phyloP scores from a whole-genome alignment of 495 filamentous ascomycete genomes.

The Saxophila tyrrhenica region DNA sequence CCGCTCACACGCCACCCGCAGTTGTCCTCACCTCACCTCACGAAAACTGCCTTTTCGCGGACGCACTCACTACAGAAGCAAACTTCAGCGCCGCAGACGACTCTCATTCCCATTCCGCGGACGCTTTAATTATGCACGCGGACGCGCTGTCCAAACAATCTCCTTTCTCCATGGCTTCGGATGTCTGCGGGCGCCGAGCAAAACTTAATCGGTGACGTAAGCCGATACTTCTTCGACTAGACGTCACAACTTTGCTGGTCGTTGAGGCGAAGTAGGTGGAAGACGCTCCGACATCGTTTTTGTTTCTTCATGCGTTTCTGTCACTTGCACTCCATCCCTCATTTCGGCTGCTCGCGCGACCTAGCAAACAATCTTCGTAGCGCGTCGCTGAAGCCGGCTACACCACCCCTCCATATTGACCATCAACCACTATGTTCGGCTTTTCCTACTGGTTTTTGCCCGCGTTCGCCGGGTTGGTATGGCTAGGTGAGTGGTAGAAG shows the following conservation, averaged over 20 bases:
- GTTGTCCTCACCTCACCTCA: too few relatives aligned
- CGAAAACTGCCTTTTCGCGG: too few relatives aligned
- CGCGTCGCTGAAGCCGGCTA: neutral
- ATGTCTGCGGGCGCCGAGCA: neutral
- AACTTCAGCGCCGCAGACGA: too few relatives aligned
- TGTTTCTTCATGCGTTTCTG: neutral
- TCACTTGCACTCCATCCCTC: neutral
- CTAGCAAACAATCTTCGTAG: neutral
- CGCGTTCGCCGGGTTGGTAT: slow-evolving; percentile 16
- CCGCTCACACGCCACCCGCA: too few relatives aligned
- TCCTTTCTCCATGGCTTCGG: too few relatives aligned
- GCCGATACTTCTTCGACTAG: too few relatives aligned
- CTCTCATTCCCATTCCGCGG: too few relatives aligned
- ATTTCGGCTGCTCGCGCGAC: neutral
- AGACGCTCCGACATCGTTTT: neutral
- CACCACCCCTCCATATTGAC: neutral
- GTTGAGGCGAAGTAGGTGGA: neutral
- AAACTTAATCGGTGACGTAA: neutral
- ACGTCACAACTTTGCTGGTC: too few relatives aligned
- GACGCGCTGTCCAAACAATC: too few relatives aligned
- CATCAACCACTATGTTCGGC: slow-evolving; percentile 16
- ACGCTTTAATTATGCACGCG: too few relatives aligned
- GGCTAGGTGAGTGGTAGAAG: slow-evolving; percentile 14
- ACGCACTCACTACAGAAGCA: too few relatives aligned
- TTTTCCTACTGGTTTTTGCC: slow-evolving; percentile 23